Base-by-base conservation (phyloP, 2,329 filamentous ascomycete species). In the Diaporthe australafricana region DNA sequence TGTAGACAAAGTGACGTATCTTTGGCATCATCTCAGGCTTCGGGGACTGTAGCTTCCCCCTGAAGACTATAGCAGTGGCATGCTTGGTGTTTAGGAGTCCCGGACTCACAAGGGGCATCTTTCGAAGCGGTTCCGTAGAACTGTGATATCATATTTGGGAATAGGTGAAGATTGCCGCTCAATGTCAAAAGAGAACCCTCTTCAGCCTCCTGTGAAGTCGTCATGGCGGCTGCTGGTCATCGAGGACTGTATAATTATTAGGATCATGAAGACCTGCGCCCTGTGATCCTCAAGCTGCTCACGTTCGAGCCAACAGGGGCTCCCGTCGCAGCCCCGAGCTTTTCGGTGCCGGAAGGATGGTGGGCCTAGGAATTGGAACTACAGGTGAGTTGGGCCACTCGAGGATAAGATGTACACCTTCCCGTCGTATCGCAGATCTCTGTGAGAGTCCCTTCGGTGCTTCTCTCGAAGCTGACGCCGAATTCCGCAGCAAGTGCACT, bases 261-360 rank as follows among this genome's bases (percentile, higher is more conserved):
- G 93, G 30, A 94, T 94, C 78, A 94, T 95, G 92, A 88, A 91
- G 77, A 95, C 92, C 1, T 93, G 91, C 83, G 92, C 92, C 17
- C 83, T 94, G n/a, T 95, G 84, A 90, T 94, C 68, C 81, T 95
- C 55, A 95, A 95, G 80, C 86, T 95, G 81, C 85, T 95, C 76
- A 94, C 92, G 0, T 95, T 91, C 76, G 93, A 95, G 77, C 93
- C 92, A 0, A 95, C 92, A 0, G 93, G 93, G 2, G 93, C 93
- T 11, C 94, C 95, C 65, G 87, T 94, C 42, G 93, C 93, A 1
- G 88, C 93, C 1, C 92, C 93, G 0, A 95, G 92, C 0, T 95
- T 95, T 77, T 94, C 92, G 0, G 87, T 95, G 1, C 93, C 93
- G 0, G 93, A 95, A 79, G 91, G 92, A 65, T 48, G 92, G 92